Evolutionary conservation across 257 asterid species (phyloP).

Genomic region (Ilex aquifolium): DNA sequence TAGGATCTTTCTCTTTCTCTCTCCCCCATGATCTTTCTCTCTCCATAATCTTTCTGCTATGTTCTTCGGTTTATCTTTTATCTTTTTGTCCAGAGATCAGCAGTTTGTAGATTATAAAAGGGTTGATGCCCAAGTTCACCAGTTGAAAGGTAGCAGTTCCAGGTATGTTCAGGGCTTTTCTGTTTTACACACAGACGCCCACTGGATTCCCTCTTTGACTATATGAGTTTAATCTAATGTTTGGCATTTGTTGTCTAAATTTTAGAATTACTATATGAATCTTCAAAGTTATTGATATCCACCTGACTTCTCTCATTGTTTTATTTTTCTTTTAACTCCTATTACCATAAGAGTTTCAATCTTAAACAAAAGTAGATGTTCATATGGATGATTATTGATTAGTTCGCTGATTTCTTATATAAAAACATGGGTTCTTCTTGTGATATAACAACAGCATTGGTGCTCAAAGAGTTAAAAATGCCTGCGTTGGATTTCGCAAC

Average conservation of each 20-base stretch:
- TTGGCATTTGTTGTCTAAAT: no score
- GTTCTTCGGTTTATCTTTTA: not conserved
- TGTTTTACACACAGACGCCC: no score
- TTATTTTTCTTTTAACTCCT: no score
- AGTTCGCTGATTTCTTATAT: not conserved
- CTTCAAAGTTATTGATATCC: no score
- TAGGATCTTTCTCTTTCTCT: constrained; percentile 8
- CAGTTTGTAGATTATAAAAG: constrained; percentile 63
- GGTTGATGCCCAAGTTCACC: constrained; percentile 85
- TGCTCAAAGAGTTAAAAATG: constrained; percentile 66
- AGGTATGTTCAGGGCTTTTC: constrained; percentile 35
- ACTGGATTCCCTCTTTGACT: no score
- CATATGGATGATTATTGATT: not conserved
- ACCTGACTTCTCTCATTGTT: no score
- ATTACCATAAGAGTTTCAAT: no score
- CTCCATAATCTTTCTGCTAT: no score
- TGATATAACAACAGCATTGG: constrained; percentile 48
- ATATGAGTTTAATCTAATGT: no score
- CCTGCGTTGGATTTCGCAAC: constrained; percentile 58
- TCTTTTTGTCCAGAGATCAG: constrained; percentile 35
- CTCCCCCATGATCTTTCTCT: no score
- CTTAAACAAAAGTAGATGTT: no score
- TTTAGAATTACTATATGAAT: no score
- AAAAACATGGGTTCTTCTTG: not conserved
- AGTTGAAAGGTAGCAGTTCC: constrained; percentile 90